Evolutionary conservation across 495 filamentous ascomycete species (phyloP), one percentile per base, ranked within the genome.

Genomic region (Penicillium angulare): DNA sequence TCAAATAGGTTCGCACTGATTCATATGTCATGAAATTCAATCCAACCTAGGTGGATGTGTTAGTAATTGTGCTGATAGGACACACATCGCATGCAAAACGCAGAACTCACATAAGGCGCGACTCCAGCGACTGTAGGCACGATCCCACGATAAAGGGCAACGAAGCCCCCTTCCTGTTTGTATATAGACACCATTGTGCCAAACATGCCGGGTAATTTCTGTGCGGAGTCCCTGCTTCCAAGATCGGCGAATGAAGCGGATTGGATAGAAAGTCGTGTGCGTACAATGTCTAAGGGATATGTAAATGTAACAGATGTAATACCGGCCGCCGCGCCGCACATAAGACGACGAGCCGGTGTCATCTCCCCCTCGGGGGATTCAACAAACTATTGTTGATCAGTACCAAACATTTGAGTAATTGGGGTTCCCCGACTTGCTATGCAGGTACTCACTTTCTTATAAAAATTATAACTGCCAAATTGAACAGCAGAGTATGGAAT

Each of bases 1-100:
- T 98, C 53, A 98, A 73, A 52, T 87, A 86, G 55, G 85, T 83
- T 44, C 93, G 85, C 48, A 92, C 82, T 12, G 83, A 84, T 68
- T 98, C 93, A 66, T 98, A 98, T 20, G 85, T 88, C 89, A 97
- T 97, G 74, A 98, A 98, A 67, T 97, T 98, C 40, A 98, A 74
- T 24, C 93, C 93, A 39, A 96, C 90, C 88, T 96, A n/a, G n/a
- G n/a, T n/a, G 57, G 40, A 6, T 40, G 13, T n/a, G 36, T 49
- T 31, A 41, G 36, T 17, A 31, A 18, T 22, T 12, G 9, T 8
- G 17, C 12, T 32, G 20, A 34, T n/a, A 34, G 9, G 9, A 16
- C 23, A 20, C 2, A 5, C 15, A 16, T 22, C 3, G 21, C 12
- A 72, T 59, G 26, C 24, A 31, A 27, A 24, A 52, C 34, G 7